Evolutionary conservation across 2,329 filamentous ascomycete species (phyloP).

Genomic region (Fusarium lyarnte): DNA sequence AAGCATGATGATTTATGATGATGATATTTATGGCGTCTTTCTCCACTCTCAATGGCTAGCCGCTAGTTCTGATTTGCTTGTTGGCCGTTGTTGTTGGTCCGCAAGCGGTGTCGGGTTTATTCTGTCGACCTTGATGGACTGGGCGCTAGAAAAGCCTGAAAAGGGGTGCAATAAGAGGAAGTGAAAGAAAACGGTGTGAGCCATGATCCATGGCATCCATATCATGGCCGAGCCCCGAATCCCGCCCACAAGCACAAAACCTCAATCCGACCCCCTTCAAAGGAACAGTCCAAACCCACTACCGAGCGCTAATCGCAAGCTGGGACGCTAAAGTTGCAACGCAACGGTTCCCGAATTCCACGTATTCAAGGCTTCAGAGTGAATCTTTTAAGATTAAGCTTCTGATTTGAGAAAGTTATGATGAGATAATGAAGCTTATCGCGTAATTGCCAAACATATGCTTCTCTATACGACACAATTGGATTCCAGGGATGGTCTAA

Average conservation of each 20-base stretch:
- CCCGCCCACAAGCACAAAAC: conserved; percentile 28
- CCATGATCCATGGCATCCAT: conserved; percentile 32
- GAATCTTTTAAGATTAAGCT: not conserved
- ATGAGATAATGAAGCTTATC: not conserved
- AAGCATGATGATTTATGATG: conserved; percentile 38
- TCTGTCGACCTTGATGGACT: conserved; percentile 22
- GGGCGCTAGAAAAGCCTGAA: not conserved
- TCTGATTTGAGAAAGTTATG: not conserved
- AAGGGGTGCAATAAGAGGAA: conserved; percentile 14
- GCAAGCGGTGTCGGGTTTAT: conserved; percentile 10
- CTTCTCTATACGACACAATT: not conserved
- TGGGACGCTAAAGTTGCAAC: conserved; percentile 23
- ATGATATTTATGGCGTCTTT: conserved; percentile 27
- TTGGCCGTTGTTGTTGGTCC: conserved; percentile 18
- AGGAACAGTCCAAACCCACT: conserved; percentile 25
- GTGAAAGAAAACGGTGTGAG: conserved; percentile 40
- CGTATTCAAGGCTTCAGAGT: conserved; percentile 3
- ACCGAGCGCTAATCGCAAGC: conserved; percentile 27
- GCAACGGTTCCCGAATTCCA: conserved; percentile 28
- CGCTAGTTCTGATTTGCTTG: conserved; percentile 22
- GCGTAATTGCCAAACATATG: not conserved
- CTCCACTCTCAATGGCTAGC: conserved; percentile 29
- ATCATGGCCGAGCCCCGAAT: conserved; percentile 30
- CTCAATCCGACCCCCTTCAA: conserved; percentile 27
- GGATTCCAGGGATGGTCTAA: not conserved